Conservation (phyloP, 108 stramenopile genomes). For the Aurantiochytrium sp. region DNA sequence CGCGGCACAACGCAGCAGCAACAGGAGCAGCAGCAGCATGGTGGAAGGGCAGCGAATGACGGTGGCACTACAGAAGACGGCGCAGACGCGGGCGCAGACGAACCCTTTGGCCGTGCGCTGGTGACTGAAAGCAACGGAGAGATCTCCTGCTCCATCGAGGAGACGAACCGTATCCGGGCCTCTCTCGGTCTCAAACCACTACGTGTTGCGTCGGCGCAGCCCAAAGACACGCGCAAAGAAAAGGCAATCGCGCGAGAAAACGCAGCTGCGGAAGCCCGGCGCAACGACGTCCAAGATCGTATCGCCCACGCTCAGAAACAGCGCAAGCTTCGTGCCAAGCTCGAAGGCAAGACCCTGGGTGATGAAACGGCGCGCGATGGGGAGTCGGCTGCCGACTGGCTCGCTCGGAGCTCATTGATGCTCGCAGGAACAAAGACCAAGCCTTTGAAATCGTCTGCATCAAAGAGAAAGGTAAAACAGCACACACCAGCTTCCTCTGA, state of each 20-base stretch:
- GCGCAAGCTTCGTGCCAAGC: background rate
- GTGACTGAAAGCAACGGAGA: background rate
- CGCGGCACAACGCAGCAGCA: background rate
- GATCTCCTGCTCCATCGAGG: constrained; percentile 55
- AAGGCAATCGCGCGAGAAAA: background rate
- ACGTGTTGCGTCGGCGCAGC: background rate
- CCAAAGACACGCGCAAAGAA: too few relatives aligned
- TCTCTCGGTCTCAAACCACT: constrained; percentile 64
- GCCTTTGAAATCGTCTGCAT: background rate
- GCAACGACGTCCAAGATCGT: background rate
- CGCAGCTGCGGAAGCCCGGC: background rate
- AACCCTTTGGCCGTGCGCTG: background rate
- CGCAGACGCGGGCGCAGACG: background rate
- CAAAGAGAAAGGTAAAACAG: background rate
- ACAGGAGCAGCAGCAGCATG: too few relatives aligned
- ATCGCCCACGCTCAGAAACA: background rate
- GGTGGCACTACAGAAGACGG: too few relatives aligned
- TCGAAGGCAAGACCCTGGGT: background rate
- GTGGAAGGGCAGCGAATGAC: too few relatives aligned
- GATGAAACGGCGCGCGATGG: background rate
- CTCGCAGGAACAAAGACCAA: background rate
- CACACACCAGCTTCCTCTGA: too few relatives aligned
- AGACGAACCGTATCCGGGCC: constrained; percentile 70
- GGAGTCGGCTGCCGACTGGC: background rate
- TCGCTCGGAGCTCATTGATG: background rate